A percentile compares a stretch with the other conserved stretches of the same genome.
phyloP scores from a whole-genome alignment of 495 filamentous ascomycete genomes.

The Penicillium turbatum region DNA sequence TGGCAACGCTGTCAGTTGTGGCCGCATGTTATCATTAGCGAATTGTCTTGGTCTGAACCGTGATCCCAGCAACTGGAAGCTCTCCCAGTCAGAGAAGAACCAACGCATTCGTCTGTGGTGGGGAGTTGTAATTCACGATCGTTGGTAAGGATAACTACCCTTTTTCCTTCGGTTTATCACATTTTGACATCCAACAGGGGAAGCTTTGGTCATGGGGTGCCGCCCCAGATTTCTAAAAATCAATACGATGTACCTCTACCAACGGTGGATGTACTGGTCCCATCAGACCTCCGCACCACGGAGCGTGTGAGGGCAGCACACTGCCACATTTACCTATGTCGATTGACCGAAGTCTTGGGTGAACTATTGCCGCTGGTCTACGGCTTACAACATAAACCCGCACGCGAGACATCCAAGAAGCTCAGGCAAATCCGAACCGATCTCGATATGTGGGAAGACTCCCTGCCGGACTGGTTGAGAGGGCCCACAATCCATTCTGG shows the following conservation, averaged over 20 bases:
- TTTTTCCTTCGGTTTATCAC: conserved; percentile 1
- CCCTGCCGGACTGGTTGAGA: conserved; percentile 42
- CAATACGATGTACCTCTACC: conserved; percentile 55
- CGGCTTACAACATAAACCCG: conserved; percentile 37
- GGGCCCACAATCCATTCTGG: conserved; percentile 25
- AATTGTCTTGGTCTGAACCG: conserved; percentile 51
- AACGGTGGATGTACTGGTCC: conserved; percentile 37
- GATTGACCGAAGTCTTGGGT: conserved; percentile 49
- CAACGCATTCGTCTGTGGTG: conserved; percentile 49
- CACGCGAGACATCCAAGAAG: conserved; percentile 41
- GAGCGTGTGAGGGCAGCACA: conserved; percentile 43
- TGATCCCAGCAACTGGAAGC: conserved; percentile 46
- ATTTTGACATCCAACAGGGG: conserved; percentile 31
- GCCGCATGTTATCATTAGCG: conserved; percentile 46
- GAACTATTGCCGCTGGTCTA: conserved; percentile 51
- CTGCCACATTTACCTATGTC: conserved; percentile 50
- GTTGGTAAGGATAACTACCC: conserved; percentile 33
- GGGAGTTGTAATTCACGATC: conserved; percentile 52
- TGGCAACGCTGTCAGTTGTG: conserved; percentile 49
- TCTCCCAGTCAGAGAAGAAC: conserved; percentile 45
- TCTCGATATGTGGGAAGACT: conserved; percentile 47
- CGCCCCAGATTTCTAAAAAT: conserved; percentile 44
- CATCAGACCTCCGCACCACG: conserved; percentile 31
- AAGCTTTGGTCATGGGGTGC: conserved; percentile 51
- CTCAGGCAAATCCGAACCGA: conserved; percentile 41